These are phyloP conservation scores for Penicillium occitanis DNA, from an alignment of 2,329 filamentous ascomycete genomes.

Conservation along the genomic window DNA sequence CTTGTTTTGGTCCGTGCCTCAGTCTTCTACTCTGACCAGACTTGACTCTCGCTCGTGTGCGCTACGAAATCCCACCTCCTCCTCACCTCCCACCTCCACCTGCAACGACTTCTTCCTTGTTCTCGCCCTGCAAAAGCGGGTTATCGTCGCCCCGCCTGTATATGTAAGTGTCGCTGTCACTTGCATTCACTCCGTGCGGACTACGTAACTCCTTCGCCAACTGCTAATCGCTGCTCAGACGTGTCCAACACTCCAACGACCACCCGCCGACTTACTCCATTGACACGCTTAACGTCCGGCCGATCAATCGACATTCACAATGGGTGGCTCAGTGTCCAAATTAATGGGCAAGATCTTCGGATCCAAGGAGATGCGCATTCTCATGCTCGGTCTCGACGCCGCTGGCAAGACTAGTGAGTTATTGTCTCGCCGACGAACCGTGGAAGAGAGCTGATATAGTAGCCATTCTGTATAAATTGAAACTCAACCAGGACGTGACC, in stretches of 20 bases:
- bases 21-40: not conserved
- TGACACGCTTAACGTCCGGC: conserved; percentile 3
- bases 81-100: not conserved
- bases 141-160: conserved; percentile 2
- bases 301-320: conserved; percentile 49
- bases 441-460: conserved; percentile 4
- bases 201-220: not conserved
- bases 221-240: not conserved
- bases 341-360: conserved; percentile 99
- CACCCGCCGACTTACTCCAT: not conserved
- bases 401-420: conserved; percentile 76
- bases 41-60: not conserved
- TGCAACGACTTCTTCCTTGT: not conserved
- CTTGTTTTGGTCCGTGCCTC: conserved; percentile 9
- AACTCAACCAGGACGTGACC: conserved; percentile 96
- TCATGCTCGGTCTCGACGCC: conserved; percentile 97
- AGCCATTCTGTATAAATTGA: conserved; percentile 96
- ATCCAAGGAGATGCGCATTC: conserved; percentile 96
- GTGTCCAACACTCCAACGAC: not conserved
- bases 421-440: too few species aligned
- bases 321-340: conserved; percentile 93
- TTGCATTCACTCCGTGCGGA: not conserved
- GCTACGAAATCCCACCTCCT: not conserved
- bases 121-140: not conserved
- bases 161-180: not conserved